Base-by-base conservation (phyloP, 805 yeast genomes). In the Saturnispora quitensis region DNA sequence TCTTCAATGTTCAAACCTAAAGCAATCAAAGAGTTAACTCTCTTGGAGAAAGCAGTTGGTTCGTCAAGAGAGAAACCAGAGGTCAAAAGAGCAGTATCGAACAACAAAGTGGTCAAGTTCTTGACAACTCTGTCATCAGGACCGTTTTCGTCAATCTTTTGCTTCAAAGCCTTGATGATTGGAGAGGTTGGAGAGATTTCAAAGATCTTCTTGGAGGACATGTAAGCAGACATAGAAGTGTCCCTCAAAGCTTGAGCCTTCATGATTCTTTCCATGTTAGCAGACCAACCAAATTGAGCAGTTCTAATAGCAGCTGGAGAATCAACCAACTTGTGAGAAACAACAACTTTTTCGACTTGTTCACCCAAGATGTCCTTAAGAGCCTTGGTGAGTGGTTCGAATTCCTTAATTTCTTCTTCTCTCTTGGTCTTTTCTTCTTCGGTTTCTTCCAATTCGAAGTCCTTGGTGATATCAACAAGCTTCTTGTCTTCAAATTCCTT, bases 241-340 rank as follows among this genome's bases (percentile, higher is more conserved):
- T 93, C 99, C 80, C 98, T 89, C 68, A 93, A 79, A 65, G 99
- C 99, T 81, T 93, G 99, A 57, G 99, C 99, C 82, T 93, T 93
- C 99, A 93, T 93, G 82, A 93, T 93, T 86, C 99, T 91, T 81
- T 93, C 99, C 99, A 93, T 93, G 82, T 93, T 93, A 68, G 99
- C 99, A 62, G 99, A 93, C 99, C 99, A 93, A 73, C 99, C 99
- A 73, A 93, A 93, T 80, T 93, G 98, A 63, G 97, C 98, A 63
- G 99, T 93, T 83, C 99, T 89, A 72, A 93, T 93, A 64, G 99
- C 99, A 73, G 99, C 99, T 73, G 99, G 99, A 54, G 98, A 90
- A 69, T 90, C 97, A 65, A 90, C 89, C 69, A 93, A 82, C 77
- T 89, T 89, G 78, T 91, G 95, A 60, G 98, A 89, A 60, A 93